Conservation (phyloP, 306 rosid genomes). For the Cicer bijugum region DNA sequence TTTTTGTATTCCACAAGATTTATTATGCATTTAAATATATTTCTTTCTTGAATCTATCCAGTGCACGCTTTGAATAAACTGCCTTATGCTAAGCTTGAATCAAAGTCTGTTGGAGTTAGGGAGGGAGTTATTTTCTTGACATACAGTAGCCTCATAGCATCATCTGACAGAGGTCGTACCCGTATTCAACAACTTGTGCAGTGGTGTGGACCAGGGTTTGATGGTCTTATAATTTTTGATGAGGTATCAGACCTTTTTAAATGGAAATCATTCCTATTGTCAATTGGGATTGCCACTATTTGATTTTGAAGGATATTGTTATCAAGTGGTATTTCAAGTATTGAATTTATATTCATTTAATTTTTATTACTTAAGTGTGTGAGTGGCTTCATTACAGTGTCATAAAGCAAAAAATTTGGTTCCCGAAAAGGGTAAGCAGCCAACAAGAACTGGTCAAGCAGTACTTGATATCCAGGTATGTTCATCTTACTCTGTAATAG, state of each 20-base stretch:
- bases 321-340: slow-evolving; percentile 32
- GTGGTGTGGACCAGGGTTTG: slow-evolving; percentile 87
- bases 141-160: slow-evolving; percentile 94
- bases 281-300: slow-evolving; percentile 24
- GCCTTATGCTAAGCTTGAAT: slow-evolving; percentile 97
- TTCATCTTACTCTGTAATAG: slow-evolving; percentile 32
- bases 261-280: slow-evolving; percentile 40
- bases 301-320: slow-evolving; percentile 10
- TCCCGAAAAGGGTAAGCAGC: slow-evolving; percentile 94
- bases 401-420: slow-evolving; percentile 99
- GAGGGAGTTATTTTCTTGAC: slow-evolving; percentile 95
- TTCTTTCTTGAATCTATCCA: slow-evolving; percentile 49
- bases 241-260: slow-evolving; percentile 57
- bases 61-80: slow-evolving; percentile 98
- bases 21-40: slow-evolving; percentile 38
- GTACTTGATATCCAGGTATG: slow-evolving; percentile 94
- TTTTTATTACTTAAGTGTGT: slow-evolving; percentile 55
- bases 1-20: slow-evolving; percentile 22
- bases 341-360: slow-evolving; percentile 43
- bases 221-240: slow-evolving; percentile 86
- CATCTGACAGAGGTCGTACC: slow-evolving; percentile 92
- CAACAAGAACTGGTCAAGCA: slow-evolving; percentile 96
- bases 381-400: slow-evolving; percentile 77
- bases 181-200: slow-evolving; percentile 93
- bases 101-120: slow-evolving; percentile 84